These are phyloP conservation scores for Eucalyptus coolabah DNA, from an alignment of 345 rosid species.

Conservation along the genomic window DNA sequence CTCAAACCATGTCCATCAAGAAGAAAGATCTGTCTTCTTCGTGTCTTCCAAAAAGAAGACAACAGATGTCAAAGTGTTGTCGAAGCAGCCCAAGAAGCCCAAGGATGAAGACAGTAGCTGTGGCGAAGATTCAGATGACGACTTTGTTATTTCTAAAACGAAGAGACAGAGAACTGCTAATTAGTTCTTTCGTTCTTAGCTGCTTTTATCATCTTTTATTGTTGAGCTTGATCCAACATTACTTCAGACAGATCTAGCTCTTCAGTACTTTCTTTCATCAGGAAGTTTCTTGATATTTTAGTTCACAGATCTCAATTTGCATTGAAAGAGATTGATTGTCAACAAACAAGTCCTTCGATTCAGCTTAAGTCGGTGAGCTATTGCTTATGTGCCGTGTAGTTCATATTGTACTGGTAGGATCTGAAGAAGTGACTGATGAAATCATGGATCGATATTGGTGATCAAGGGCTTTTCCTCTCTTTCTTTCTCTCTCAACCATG, in stretches of 20 bases:
- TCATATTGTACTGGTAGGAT: background rate
- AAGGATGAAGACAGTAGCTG: conserved; percentile 30
- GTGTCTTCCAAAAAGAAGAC: conserved; percentile 38
- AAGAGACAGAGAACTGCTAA: conserved; percentile 49
- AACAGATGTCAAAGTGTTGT: conserved; percentile 10
- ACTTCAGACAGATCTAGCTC: background rate
- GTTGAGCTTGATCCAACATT: background rate
- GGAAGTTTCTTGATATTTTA: background rate
- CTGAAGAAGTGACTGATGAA: background rate
- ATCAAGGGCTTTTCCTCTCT: background rate
- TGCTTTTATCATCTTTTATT: background rate
- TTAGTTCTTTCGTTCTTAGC: background rate
- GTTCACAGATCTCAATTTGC: background rate
- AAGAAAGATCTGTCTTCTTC: conserved; percentile 13
- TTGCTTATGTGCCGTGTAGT: background rate
- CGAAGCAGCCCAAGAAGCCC: conserved; percentile 40
- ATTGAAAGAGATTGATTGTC: background rate
- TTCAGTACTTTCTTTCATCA: background rate
- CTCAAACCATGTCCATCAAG: conserved; percentile 17
- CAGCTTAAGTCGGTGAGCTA: background rate
- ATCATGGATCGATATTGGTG: background rate
- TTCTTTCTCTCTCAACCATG: background rate
- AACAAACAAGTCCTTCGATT: background rate
- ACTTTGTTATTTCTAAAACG: conserved; percentile 13
- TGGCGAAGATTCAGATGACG: conserved; percentile 47